phyloP scores from a whole-genome alignment of 2,329 filamentous ascomycete genomes.

The Epichloe gansuensis region DNA sequence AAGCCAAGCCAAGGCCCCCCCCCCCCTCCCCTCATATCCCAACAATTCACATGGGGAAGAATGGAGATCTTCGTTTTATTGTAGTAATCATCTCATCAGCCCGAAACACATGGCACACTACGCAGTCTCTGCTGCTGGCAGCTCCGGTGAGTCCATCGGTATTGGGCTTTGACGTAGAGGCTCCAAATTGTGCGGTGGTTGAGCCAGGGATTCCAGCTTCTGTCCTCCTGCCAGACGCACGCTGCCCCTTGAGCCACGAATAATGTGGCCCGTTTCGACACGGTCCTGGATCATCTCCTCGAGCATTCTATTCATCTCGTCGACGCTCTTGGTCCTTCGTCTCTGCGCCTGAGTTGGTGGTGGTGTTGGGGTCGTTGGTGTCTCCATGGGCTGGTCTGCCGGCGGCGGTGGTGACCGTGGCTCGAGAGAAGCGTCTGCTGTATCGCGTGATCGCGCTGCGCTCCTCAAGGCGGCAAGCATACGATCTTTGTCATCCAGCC shows the following conservation, averaged over 20 bases:
- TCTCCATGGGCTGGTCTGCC: constrained; percentile 7
- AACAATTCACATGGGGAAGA: no score
- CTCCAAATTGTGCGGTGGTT: constrained; percentile 24
- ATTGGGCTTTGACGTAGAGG: constrained; percentile 26
- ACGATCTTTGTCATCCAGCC: constrained; percentile 85
- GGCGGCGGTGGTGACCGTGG: constrained; percentile 16
- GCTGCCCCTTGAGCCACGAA: constrained; percentile 54
- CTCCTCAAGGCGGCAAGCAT: constrained; percentile 82
- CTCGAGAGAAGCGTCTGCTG: constrained; percentile 46
- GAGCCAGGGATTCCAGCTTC: constrained; percentile 24
- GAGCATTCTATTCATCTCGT: constrained; percentile 85
- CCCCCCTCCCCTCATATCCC: neutral
- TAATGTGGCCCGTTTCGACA: constrained; percentile 61
- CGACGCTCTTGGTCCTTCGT: constrained; percentile 55
- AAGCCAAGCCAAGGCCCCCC: neutral
- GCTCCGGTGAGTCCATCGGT: constrained; percentile 11
- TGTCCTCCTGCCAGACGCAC: constrained; percentile 42
- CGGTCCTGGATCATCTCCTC: constrained; percentile 94
- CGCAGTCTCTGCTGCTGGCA: constrained; percentile 16
- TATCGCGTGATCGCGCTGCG: constrained; percentile 74
- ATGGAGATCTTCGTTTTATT: neutral
- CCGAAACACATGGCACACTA: constrained; percentile 5
- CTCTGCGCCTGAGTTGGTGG: constrained; percentile 20
- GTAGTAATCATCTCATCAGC: neutral
- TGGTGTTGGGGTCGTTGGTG: constrained; percentile 13